Base-by-base conservation (phyloP, 345 rosid genomes). In the Citropsis articulata region DNA sequence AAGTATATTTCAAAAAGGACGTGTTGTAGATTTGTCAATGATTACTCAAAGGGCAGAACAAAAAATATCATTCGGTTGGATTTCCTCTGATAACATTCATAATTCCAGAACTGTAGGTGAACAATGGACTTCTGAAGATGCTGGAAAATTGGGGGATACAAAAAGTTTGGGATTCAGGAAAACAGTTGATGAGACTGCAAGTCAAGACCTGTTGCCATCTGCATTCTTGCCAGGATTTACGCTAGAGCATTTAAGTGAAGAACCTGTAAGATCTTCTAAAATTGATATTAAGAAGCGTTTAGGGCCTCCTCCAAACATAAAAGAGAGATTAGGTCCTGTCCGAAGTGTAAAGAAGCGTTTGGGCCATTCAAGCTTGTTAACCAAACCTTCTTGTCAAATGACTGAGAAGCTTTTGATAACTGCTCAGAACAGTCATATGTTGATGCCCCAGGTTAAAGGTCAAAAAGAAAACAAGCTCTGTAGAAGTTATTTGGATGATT, bases 291-390 rank as follows among this genome's bases (percentile, higher is more conserved):
- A 56, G 83, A 68, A 65, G 71, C 45, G 79, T 31, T 33, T 82
- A 71, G 75, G 76, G 78, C 73, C 69, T 2, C 9, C 78, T 65
- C 42, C 1, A 64, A 30, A 84, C 27, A 40, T 75, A 12, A 66
- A 36, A 81, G 60, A 60, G 71, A 50, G 81, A 30, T 31, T 82
- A 70, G 53, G 56, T 53, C 64, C 74, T 75, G 28, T 69, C 80
- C 24, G 27, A 76, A 80, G 76, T 31, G 55, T 77, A 80, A 80
- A 77, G 78, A 77, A 79, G 59, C 84, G 75, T 13, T 50, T 81
- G 68, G 80, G 81, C 38, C 75, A 70, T 24, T 16, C 31, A 22
- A 31, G 22, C 30, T 66, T 50, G 36, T 65, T 18, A 1, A 38
- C 61, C 9, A 35, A 60, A 42, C 78, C 78, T 30, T 14, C 38